Conservation (phyloP, 2,329 filamentous ascomycete genomes). For the Chaetomiaceae sp. region DNA sequence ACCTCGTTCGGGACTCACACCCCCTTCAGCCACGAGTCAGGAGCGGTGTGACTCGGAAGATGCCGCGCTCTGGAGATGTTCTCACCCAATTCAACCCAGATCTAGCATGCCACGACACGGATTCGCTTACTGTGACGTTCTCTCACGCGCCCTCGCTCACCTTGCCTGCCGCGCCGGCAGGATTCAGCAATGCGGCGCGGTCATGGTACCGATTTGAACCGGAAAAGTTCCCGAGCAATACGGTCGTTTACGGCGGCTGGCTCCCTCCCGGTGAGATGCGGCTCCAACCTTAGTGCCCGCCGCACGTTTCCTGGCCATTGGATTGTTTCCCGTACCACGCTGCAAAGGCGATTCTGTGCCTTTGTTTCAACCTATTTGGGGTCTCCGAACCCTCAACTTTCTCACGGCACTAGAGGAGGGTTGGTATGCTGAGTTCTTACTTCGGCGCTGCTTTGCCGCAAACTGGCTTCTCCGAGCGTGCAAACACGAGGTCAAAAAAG, state of each 20-base stretch:
- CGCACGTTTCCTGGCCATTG: background rate
- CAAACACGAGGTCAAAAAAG: background rate
- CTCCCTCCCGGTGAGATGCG: background rate
- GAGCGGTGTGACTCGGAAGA: background rate
- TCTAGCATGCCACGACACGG: background rate
- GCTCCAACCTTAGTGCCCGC: conserved; percentile 8
- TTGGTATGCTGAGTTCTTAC: background rate
- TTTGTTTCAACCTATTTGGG: conserved; percentile 12
- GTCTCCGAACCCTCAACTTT: background rate
- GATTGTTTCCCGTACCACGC: background rate
- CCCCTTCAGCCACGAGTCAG: background rate
- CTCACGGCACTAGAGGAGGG: background rate
- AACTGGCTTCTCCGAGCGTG: background rate
- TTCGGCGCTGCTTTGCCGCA: conserved; percentile 7
- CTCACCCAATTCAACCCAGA: background rate
- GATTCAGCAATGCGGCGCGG: conserved; percentile 11
- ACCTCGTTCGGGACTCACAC: background rate
- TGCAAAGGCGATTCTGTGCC: background rate
- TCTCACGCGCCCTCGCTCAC: background rate
- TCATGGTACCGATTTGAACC: background rate
- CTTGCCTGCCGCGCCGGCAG: background rate
- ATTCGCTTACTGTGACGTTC: conserved; percentile 8
- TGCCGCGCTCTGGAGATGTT: background rate
- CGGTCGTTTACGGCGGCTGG: background rate
- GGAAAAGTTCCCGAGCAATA: conserved; percentile 6